Evolutionary conservation across 805 yeast genomes (phyloP).

Genomic region (Candida silvicultrix): DNA sequence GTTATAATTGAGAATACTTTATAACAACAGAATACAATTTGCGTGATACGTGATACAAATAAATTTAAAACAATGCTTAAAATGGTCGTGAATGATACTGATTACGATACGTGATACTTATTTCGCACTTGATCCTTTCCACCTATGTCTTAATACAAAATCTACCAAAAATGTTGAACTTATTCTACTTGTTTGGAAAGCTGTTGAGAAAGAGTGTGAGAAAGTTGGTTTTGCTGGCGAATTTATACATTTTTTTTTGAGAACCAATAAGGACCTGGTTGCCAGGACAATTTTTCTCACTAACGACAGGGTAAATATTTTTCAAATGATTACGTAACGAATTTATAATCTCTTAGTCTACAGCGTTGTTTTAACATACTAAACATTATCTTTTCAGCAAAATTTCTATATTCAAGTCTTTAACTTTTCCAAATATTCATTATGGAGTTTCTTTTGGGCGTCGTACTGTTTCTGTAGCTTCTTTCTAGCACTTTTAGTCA

Average conservation of each 20-base stretch:
- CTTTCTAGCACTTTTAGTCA: slow-evolving; percentile 80
- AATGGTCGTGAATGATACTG: background rate
- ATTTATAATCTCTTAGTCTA: no score
- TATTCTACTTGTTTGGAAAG: no score
- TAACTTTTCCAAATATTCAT: slow-evolving; percentile 39
- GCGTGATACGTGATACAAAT: background rate
- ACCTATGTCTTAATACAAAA: no score
- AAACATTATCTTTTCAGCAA: background rate
- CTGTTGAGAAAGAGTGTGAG: background rate
- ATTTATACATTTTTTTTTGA: background rate
- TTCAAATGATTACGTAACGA: background rate
- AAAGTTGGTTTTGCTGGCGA: background rate
- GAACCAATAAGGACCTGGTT: background rate
- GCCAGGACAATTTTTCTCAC: no score
- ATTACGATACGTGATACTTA: background rate
- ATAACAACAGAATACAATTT: background rate
- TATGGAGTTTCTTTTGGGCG: slow-evolving; percentile 76
- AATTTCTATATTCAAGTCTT: background rate
- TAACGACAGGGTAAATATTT: background rate
- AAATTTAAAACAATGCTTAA: no score
- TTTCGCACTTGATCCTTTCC: background rate
- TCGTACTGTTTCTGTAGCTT: slow-evolving; percentile 74
- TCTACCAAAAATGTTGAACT: background rate
- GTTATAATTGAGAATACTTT: no score
- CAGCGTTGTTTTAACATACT: no score